Conservation (phyloP, 805 yeast species). For the Myxozyma kluyveri region DNA sequence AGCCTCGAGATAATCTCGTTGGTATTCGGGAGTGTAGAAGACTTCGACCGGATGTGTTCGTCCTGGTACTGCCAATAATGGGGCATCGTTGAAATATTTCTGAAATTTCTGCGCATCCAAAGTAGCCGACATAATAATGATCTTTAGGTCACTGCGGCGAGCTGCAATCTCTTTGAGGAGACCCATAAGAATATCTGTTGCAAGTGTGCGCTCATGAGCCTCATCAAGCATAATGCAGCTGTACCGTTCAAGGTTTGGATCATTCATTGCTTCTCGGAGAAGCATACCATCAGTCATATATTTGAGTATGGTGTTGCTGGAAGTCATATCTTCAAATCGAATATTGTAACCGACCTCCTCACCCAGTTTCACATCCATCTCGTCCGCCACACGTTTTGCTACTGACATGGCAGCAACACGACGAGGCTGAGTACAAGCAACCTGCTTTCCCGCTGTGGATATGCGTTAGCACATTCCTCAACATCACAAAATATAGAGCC, state of each 20-base stretch:
- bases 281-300: conserved; percentile 99
- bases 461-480: too few species aligned
- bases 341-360: conserved; percentile 93
- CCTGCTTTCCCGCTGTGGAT: conserved; percentile 58
- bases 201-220: conserved; percentile 95
- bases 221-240: conserved; percentile 93
- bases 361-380: conserved; percentile 90
- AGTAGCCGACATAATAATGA: conserved; percentile 96
- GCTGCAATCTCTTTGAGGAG: conserved; percentile 74
- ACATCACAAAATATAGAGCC: not conserved
- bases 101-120: conserved; percentile 96
- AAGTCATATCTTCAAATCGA: conserved; percentile 88
- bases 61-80: conserved; percentile 94
- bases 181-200: conserved; percentile 97
- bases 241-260: conserved; percentile 73
- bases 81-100: conserved; percentile 83
- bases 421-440: conserved; percentile 95
- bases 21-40: conserved; percentile 94
- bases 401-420: conserved; percentile 99
- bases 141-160: conserved; percentile 83
- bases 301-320: conserved; percentile 75
- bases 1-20: conserved; percentile 89
- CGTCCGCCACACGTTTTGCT: conserved; percentile 95
- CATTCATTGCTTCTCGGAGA: conserved; percentile 95
- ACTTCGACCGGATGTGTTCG: conserved; percentile 97